These are phyloP conservation scores for Chrysochromulina parva DNA, from an alignment of 78 protist species.

Conservation along the genomic window DNA sequence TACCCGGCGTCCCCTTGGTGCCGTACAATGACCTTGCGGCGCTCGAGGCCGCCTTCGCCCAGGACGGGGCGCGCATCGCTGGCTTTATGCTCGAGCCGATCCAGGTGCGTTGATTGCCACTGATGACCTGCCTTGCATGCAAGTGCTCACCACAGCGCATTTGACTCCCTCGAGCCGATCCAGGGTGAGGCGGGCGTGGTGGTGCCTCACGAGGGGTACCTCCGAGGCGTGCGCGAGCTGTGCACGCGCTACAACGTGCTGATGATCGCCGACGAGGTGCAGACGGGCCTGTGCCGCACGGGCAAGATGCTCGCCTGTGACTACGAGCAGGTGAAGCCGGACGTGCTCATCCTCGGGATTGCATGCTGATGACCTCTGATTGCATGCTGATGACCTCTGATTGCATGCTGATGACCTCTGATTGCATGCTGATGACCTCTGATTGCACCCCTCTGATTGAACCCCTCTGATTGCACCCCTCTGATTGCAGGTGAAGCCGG, in stretches of 20 bases:
- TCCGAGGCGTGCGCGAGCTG: constrained; percentile 21
- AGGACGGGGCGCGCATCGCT: constrained; percentile 26
- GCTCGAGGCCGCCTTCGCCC: constrained; percentile 61
- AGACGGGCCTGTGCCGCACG: constrained; percentile 64
- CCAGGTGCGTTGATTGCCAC: no score
- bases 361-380: no score
- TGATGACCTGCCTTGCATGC: no score
- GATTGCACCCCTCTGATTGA: no score
- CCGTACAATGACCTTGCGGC: constrained; percentile 80
- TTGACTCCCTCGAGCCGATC: constrained; percentile 77
- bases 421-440: no score
- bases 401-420: no score
- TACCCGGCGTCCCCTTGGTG: constrained; percentile 51
- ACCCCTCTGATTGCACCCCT: no score
- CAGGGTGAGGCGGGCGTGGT: constrained; percentile 90
- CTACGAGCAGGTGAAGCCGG: constrained; percentile 77
- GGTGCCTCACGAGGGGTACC: constrained; percentile 80
- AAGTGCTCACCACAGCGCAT: no score
- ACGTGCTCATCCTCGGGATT: background rate
- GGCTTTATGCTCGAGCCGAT: constrained; percentile 82
- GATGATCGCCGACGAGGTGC: constrained; percentile 96
- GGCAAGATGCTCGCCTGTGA: constrained; percentile 59
- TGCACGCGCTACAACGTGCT: constrained; percentile 92
- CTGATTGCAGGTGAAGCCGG: no score
- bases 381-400: no score